These are phyloP conservation scores for Penicillium paxilli DNA, from an alignment of 495 filamentous ascomycete species.

Conservation along the genomic window DNA sequence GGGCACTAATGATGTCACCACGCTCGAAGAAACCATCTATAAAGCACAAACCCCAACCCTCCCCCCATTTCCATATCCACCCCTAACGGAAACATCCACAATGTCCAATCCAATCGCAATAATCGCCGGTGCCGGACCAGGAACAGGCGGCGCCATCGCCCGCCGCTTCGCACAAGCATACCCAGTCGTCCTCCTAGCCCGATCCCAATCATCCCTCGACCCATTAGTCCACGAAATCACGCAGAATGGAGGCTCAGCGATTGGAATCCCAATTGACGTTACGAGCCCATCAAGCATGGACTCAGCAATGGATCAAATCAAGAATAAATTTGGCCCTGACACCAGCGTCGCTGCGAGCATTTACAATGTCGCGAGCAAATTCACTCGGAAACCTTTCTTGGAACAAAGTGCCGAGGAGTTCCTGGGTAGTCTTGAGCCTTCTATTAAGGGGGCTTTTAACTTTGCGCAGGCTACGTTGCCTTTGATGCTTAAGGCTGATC, in stretches of 20 bases:
- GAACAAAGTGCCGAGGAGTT: slow-evolving; percentile 60
- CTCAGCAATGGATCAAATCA: slow-evolving; percentile 57
- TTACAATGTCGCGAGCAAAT: slow-evolving; percentile 65
- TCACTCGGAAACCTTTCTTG: slow-evolving; percentile 65
- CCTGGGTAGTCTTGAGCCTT: slow-evolving; percentile 37
- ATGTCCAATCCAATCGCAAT: slow-evolving; percentile 40
- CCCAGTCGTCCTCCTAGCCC: slow-evolving; percentile 66
- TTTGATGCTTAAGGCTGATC: slow-evolving; percentile 46
- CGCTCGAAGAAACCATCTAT: background rate
- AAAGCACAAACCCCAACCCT: too few relatives aligned
- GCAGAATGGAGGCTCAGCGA: slow-evolving; percentile 57
- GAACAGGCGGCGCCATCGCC: slow-evolving; percentile 54
- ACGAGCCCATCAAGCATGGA: slow-evolving; percentile 50
- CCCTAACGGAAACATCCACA: background rate
- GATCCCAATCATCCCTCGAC: slow-evolving; percentile 56
- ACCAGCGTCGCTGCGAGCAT: slow-evolving; percentile 61
- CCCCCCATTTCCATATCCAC: too few relatives aligned
- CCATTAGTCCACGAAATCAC: slow-evolving; percentile 63
- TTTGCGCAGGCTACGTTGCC: slow-evolving; percentile 69
- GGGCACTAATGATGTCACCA: background rate
- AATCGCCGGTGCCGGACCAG: slow-evolving; percentile 62
- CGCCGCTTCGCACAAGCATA: slow-evolving; percentile 61
- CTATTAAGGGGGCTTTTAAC: slow-evolving; percentile 61
- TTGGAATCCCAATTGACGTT: slow-evolving; percentile 64
- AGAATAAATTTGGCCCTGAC: slow-evolving; percentile 42